Percentiles rank a stretch among this genome's conserved stretches.
phyloP scores from a whole-genome alignment of 192 early-diverging fungal genomes.

The Coemansia sp. region DNA sequence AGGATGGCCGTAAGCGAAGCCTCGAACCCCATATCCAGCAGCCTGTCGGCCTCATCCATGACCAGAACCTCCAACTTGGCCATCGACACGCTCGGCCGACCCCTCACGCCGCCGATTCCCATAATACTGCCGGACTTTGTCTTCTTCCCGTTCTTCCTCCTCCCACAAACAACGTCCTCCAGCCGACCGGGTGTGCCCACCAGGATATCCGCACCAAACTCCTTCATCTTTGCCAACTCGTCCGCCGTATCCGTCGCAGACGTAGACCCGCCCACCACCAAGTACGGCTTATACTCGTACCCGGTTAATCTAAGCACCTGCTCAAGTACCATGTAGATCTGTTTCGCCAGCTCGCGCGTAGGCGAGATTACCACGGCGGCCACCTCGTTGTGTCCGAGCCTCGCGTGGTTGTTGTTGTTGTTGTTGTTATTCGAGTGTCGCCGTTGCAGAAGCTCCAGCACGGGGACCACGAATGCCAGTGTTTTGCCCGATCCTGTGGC shows the following conservation, averaged over 20 bases:
- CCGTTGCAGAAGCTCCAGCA: constrained; percentile 82
- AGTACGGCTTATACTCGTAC: constrained; percentile 23
- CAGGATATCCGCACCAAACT: constrained; percentile 75
- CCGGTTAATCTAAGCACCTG: constrained; percentile 54
- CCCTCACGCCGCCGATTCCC: constrained; percentile 46
- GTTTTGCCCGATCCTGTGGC: constrained; percentile 98
- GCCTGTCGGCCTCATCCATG: constrained; percentile 91
- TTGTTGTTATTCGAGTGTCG: constrained; percentile 11
- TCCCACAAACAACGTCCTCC: constrained; percentile 70
- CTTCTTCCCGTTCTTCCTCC: constrained; percentile 36
- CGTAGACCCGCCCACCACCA: constrained; percentile 50
- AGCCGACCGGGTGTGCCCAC: constrained; percentile 91
- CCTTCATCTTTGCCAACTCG: constrained; percentile 52
- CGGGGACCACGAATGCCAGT: constrained; percentile 86
- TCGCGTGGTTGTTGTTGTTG: constrained; percentile 20
- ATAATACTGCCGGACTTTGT: constrained; percentile 43
- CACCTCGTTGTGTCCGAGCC: constrained; percentile 72
- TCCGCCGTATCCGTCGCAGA: constrained; percentile 49
- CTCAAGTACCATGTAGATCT: constrained; percentile 75
- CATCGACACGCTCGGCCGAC: constrained; percentile 57
- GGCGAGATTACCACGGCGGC: constrained; percentile 89
- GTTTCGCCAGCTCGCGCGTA: constrained; percentile 85
- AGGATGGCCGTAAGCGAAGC: constrained; percentile 79
- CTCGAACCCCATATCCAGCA: constrained; percentile 95
- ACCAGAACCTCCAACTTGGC: constrained; percentile 86